phyloP scores from a whole-genome alignment of 129 eudicot genomes.

The Smallanthus sonchifolius region DNA sequence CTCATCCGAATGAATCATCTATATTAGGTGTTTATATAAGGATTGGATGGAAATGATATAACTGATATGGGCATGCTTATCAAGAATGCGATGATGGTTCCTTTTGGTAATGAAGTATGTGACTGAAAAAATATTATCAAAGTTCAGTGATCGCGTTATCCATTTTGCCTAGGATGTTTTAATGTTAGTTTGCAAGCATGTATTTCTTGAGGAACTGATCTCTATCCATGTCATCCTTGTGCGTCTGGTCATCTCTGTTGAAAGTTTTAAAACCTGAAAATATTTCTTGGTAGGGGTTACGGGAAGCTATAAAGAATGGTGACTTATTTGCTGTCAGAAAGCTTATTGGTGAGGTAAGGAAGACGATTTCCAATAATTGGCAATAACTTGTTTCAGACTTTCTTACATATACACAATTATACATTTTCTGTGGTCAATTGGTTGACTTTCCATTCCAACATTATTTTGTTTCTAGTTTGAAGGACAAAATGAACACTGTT shows the following conservation, averaged over 20 bases:
- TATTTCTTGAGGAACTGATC: too few relatives aligned
- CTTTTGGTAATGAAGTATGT: too few relatives aligned
- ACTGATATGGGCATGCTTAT: too few relatives aligned
- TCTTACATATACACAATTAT: neutral
- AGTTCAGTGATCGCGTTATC: too few relatives aligned
- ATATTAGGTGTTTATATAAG: too few relatives aligned
- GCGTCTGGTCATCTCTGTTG: neutral
- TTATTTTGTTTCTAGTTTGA: neutral
- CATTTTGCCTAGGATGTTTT: too few relatives aligned
- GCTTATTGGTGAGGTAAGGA: slow-evolving; percentile 80
- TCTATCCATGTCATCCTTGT: neutral
- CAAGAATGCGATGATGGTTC: too few relatives aligned
- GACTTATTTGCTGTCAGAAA: slow-evolving; percentile 67
- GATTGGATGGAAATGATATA: too few relatives aligned
- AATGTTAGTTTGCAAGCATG: too few relatives aligned
- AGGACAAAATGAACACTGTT: neutral
- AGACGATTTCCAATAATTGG: slow-evolving; percentile 6
- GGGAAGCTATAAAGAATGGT: slow-evolving; percentile 95
- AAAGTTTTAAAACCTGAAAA: neutral
- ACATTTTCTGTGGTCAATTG: slow-evolving; percentile 13
- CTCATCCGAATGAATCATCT: too few relatives aligned
- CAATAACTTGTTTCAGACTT: slow-evolving; percentile 1
- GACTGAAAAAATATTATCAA: too few relatives aligned
- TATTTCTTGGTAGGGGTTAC: slow-evolving; percentile 57
- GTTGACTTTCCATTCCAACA: neutral